These are phyloP conservation scores for Penicillium brasilianum DNA, from an alignment of 2,329 filamentous ascomycete genomes.

Conservation along the genomic window DNA sequence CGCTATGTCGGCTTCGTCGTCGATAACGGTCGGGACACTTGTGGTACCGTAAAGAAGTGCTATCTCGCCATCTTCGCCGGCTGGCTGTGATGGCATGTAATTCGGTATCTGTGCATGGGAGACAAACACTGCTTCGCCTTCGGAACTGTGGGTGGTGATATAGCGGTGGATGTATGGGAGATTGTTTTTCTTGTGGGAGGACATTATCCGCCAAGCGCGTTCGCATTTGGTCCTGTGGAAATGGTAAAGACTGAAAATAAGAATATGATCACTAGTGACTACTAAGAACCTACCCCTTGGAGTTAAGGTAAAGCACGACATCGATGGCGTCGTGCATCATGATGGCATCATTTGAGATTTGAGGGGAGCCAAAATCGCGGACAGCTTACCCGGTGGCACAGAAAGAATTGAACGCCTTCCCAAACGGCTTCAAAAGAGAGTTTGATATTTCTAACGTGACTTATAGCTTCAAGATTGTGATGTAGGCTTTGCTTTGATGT, in stretches of 20 bases:
- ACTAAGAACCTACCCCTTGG: background rate
- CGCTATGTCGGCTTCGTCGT: conserved; percentile 41
- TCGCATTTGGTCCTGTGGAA: conserved; percentile 1
- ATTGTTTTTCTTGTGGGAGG: conserved; percentile 29
- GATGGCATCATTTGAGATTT: background rate
- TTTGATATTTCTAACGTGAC: background rate
- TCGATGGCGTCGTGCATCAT: background rate
- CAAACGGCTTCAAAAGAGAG: too few species aligned
- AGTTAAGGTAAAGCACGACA: background rate
- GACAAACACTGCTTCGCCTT: conserved; percentile 45
- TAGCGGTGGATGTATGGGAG: conserved; percentile 43
- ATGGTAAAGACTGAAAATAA: background rate
- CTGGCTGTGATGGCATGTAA: conserved; percentile 37
- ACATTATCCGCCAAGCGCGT: conserved; percentile 15
- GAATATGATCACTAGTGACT: background rate
- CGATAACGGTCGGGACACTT: conserved; percentile 33
- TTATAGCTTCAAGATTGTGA: background rate
- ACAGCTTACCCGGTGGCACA: background rate
- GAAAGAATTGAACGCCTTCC: background rate
- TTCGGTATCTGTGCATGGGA: conserved; percentile 40
- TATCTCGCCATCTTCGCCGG: conserved; percentile 38
- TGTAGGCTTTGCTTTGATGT: conserved; percentile 13
- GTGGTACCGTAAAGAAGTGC: conserved; percentile 39
- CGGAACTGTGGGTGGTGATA: conserved; percentile 46
- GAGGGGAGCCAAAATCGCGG: background rate